A percentile compares a stretch with the other conserved stretches of the same genome.
phyloP scores from a whole-genome alignment of 306 rosid genomes.

The Albizia julibrissin region DNA sequence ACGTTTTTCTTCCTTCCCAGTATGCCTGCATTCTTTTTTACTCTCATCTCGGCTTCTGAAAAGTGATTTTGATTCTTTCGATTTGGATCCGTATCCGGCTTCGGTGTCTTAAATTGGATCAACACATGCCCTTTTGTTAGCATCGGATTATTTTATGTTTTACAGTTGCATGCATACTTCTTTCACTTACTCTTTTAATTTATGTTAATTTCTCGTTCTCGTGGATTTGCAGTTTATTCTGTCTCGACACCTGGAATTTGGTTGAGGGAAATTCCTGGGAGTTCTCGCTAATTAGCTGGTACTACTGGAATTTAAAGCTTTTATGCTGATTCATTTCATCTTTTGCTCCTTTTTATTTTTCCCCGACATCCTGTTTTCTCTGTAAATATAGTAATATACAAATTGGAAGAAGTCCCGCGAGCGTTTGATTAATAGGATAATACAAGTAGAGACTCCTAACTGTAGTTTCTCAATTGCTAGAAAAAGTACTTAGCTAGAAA shows the following conservation, averaged over 20 bases:
- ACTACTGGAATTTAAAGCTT: conserved; percentile 17
- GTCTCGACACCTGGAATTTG: conserved; percentile 43
- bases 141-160: conserved; percentile 4
- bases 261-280: conserved; percentile 13
- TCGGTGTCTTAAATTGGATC: conserved; percentile 37
- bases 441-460: conserved; percentile 4
- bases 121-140: conserved; percentile 15
- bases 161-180: conserved; percentile 12
- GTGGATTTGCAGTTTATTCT: conserved; percentile 43
- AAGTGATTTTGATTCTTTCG: background rate
- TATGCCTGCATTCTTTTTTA: conserved; percentile 27
- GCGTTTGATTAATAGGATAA: conserved; percentile 17
- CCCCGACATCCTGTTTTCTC: conserved; percentile 29
- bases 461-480: conserved; percentile 31
- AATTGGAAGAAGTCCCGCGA: conserved; percentile 15
- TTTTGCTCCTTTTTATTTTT: conserved; percentile 13
- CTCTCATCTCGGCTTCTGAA: conserved; percentile 8
- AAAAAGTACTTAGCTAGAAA: conserved; percentile 36
- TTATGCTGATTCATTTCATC: conserved; percentile 25
- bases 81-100: conserved; percentile 29
- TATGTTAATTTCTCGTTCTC: conserved; percentile 8
- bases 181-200: background rate
- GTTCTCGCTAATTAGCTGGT: conserved; percentile 31
- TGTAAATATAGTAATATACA: conserved; percentile 26
- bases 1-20: conserved; percentile 32